Evolutionary conservation across 108 stramenopile species (phyloP), one percentile per base, ranked within the genome.

Genomic region (Fistulifera pelliculosa): DNA sequence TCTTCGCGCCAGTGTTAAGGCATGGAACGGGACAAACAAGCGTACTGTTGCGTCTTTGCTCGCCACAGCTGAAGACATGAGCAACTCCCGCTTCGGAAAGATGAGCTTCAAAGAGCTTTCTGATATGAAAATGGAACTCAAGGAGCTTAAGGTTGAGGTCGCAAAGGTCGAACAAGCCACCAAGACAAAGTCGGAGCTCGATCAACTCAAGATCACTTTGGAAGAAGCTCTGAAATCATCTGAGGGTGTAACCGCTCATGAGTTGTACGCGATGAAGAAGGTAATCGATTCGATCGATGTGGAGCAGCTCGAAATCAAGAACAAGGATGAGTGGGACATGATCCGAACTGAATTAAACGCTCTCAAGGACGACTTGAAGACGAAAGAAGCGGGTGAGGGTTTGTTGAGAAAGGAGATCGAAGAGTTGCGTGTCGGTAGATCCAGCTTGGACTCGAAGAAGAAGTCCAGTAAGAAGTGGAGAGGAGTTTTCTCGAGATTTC

Each of bases 271-370:
- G 2, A 50, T 50, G 24, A 50, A 50, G 22, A 24, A 19, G 26
- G 49, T 26, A 12, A 26, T 50, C 49, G 49, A 50, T 50, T 19
- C 49, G 17, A 50, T 50, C 10, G 49, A 50, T 24, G 23, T 50
- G 2, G 15, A 15, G 18, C 2, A 50, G 49, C 23, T 50, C 24
- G 49, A 50, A 26, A 15, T 26, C 49, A 26, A 50, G 15, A 50
- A 50, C 15, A 22, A 26, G 23, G 49, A 50, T 4, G 49, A 50
- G 26, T 50, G 49, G 49, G 23, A 26, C 14, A 24, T 15, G 49
- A 22, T 50, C 4, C 23, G 26, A 2, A 50, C 17, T 2, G 49
- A 50, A 23, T 26, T 50, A 2, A 26, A 50, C 22, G 49, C 23
- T 12, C 23, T 50, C 19, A 50, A 50, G 49, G 26, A 24, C 13